phyloP scores from a whole-genome alignment of 306 rosid genomes.

The Prunus padus region DNA sequence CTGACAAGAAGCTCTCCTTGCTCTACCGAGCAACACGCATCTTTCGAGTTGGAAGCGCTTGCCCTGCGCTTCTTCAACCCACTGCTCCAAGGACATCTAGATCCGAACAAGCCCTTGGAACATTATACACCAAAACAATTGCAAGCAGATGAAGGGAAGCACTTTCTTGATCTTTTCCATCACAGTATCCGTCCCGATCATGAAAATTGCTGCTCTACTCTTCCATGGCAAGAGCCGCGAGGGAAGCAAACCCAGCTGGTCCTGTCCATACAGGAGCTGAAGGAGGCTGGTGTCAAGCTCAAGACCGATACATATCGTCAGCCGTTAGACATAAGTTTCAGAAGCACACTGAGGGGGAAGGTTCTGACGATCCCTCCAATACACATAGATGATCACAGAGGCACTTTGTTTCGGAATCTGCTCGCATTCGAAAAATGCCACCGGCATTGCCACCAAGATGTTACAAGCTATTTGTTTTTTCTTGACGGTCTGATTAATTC shows the following conservation, averaged over 20 bases:
- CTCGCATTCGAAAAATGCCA: constrained; percentile 49
- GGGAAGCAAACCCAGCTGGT: constrained; percentile 21
- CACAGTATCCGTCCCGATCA: constrained; percentile 14
- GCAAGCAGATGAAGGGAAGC: background rate
- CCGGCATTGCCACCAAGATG: constrained; percentile 35
- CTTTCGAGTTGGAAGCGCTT: constrained; percentile 32
- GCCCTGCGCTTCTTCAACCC: constrained; percentile 37
- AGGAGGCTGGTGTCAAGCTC: no score
- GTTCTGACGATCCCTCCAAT: constrained; percentile 34
- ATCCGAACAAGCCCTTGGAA: background rate
- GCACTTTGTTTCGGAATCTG: constrained; percentile 44
- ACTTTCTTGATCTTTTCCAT: constrained; percentile 42
- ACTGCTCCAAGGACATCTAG: constrained; percentile 21
- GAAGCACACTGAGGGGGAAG: background rate
- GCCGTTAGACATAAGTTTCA: constrained; percentile 30
- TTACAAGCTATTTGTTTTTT: constrained; percentile 46
- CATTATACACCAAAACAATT: background rate
- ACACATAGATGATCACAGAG: constrained; percentile 38
- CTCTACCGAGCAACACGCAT: no score
- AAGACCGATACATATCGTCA: background rate
- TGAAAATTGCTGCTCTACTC: background rate
- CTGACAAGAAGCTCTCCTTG: no score
- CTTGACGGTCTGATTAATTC: constrained; percentile 45
- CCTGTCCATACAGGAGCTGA: constrained; percentile 31
- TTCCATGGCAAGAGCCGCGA: background rate